These are phyloP conservation scores for Gonapodya sp. DNA, from an alignment of 192 early-diverging fungal species.

Conservation along the genomic window DNA sequence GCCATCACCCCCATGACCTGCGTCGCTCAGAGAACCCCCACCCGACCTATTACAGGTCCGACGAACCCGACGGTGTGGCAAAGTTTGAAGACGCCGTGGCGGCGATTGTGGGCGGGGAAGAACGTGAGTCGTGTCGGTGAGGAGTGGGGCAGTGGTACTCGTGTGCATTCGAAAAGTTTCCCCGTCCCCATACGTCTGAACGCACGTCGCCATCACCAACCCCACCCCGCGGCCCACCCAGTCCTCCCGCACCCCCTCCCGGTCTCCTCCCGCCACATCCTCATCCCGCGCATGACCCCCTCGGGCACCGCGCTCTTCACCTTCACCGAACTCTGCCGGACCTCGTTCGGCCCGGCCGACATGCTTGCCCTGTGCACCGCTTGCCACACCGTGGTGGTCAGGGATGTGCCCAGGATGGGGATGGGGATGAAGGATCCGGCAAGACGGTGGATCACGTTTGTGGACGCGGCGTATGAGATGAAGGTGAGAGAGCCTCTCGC, in stretches of 20 bases:
- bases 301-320: background rate
- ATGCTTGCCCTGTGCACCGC: background rate
- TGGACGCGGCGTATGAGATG: slow-evolving; percentile 9
- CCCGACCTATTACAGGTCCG: background rate
- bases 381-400: background rate
- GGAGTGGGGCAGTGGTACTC: background rate
- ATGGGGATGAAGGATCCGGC: background rate
- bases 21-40: background rate
- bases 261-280: background rate
- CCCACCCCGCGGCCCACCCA: background rate
- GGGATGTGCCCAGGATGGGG: slow-evolving; percentile 1
- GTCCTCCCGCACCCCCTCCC: background rate
- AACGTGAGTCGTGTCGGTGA: background rate
- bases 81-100: background rate
- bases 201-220: background rate
- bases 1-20: too few relatives aligned
- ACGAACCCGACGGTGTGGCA: background rate
- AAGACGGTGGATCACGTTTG: background rate
- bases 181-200: too few relatives aligned
- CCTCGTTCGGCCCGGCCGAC: slow-evolving; percentile 2
- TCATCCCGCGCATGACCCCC: background rate
- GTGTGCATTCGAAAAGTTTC: too few relatives aligned
- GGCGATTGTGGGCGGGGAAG: background rate
- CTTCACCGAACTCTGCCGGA: background rate
- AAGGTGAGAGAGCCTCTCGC: background rate